Evolutionary conservation across 2,329 filamentous ascomycete species (phyloP), one percentile per base, ranked within the genome.

Genomic region (Colletotrichum incanum): DNA sequence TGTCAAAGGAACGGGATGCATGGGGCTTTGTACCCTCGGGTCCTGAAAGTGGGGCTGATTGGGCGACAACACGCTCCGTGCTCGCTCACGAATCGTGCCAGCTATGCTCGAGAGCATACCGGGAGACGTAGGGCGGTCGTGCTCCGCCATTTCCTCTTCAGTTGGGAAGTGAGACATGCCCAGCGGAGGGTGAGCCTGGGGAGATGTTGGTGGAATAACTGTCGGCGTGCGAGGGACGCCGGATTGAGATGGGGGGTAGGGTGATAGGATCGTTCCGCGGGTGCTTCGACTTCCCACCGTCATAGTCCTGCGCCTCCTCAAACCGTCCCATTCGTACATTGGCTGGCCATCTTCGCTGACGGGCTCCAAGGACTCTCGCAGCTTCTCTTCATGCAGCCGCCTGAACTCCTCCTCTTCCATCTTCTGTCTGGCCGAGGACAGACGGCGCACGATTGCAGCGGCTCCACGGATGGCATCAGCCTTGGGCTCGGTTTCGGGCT

Each of bases 401-500:
- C 90, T 92, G 26, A 93, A 89, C 80, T 98, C 96, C 55, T 94
- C 90, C 9, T 91, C 86, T 80, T 98, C 94, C 86, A 93, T 93
- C 79, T 92, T 93, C 73, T 93, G 89, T 73, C 96, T 89, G 0
- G 92, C 88, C 14, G 87, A 87, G 0, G 95, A 98, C 61, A 99
- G 87, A 18, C 93, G 91, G 74, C 96, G 91, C 65, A 99, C 88
- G 71, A 99, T 94, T 58, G 95, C 94, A 8, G 94, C 95, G 20
- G 96, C 87, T 73, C 96, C 96, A 76, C 96, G 94, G 78, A 99
- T 97, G 12, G 96, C 95, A 81, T 99, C 96, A 18, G 96, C 96
- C 79, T 98, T 97, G 65, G 96, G 96, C 78, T 99, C 96, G 18
- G 93, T 93, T 82, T 99, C 96, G n/a, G 95, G 93, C 80, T 98